Percentiles rank a stretch among this genome's conserved stretches.
Conservation (phyloP, 1,284 basidiomycete species). For the Marasmius fiardii region DNA sequence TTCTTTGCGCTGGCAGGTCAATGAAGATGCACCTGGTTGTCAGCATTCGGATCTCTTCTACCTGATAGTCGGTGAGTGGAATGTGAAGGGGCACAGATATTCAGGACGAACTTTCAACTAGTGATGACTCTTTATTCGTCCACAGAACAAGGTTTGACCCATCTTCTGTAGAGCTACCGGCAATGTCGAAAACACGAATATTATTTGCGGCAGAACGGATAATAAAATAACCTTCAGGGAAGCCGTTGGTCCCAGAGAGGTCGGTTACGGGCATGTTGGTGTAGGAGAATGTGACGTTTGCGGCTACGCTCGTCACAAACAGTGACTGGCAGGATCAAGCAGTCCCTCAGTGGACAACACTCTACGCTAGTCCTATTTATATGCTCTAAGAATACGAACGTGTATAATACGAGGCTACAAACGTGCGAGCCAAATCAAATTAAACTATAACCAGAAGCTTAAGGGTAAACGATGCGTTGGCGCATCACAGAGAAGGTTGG, state of each 20-base stretch:
- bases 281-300: not conserved
- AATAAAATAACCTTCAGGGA: conserved; percentile 75
- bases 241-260: conserved; percentile 40
- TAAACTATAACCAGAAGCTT: too few relatives aligned
- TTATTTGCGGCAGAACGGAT: conserved; percentile 56
- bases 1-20: not conserved
- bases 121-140: conserved; percentile 66
- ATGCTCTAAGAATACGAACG: too few relatives aligned
- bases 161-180: conserved; percentile 54
- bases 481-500: too few relatives aligned
- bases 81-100: not conserved
- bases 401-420: too few relatives aligned
- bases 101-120: conserved; percentile 62
- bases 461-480: too few relatives aligned
- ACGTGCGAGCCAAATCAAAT: too few relatives aligned
- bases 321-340: too few relatives aligned
- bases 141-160: conserved; percentile 63
- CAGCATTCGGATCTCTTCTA: conserved; percentile 59
- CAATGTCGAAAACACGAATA: conserved; percentile 62
- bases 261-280: conserved; percentile 6
- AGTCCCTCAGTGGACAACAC: too few relatives aligned
- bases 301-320: too few relatives aligned
- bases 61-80: conserved; percentile 32
- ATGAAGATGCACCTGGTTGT: conserved; percentile 59
- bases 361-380: too few relatives aligned